phyloP scores from a whole-genome alignment of 2,329 filamentous ascomycete species.

The Trichophyton verrucosum region DNA sequence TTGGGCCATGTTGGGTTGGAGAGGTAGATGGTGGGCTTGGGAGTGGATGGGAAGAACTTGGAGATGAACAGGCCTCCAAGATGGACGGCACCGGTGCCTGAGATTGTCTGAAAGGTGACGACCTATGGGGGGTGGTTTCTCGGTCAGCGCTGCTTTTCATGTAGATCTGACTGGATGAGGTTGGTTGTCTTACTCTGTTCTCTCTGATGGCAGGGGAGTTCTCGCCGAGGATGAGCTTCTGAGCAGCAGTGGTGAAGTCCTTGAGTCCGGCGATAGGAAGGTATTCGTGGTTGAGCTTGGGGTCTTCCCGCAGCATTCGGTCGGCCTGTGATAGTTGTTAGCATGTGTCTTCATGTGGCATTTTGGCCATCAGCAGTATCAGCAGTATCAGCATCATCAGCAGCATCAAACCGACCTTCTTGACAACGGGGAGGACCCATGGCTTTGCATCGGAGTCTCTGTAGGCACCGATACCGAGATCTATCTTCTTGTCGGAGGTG shows the following conservation, averaged over 20 bases:
- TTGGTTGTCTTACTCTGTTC: constrained; percentile 48
- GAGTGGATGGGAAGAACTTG: constrained; percentile 62
- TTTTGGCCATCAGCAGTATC: too few relatives aligned
- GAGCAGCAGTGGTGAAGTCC: constrained; percentile 76
- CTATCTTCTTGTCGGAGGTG: constrained; percentile 65
- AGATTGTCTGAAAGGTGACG: constrained; percentile 83
- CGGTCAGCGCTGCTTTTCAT: neutral
- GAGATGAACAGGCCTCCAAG: constrained; percentile 85
- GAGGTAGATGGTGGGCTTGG: constrained; percentile 67
- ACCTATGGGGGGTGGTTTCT: constrained; percentile 29
- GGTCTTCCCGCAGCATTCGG: constrained; percentile 74
- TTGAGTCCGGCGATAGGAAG: constrained; percentile 84
- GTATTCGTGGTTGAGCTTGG: constrained; percentile 93
- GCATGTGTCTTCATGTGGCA: neutral
- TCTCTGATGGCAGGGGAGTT: constrained; percentile 73
- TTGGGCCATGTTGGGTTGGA: constrained; percentile 97
- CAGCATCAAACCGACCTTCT: constrained; percentile 52
- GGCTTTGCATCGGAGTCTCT: constrained; percentile 91
- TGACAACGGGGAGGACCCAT: constrained; percentile 92
- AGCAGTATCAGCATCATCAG: neutral
- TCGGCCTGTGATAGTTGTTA: constrained; percentile 55
- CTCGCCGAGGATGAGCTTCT: constrained; percentile 72
- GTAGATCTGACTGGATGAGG: neutral
- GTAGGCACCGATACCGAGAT: constrained; percentile 91
- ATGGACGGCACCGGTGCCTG: constrained; percentile 89